Base-by-base conservation (phyloP, 2,329 filamentous ascomycete genomes). In the Sporothrix protearum region DNA sequence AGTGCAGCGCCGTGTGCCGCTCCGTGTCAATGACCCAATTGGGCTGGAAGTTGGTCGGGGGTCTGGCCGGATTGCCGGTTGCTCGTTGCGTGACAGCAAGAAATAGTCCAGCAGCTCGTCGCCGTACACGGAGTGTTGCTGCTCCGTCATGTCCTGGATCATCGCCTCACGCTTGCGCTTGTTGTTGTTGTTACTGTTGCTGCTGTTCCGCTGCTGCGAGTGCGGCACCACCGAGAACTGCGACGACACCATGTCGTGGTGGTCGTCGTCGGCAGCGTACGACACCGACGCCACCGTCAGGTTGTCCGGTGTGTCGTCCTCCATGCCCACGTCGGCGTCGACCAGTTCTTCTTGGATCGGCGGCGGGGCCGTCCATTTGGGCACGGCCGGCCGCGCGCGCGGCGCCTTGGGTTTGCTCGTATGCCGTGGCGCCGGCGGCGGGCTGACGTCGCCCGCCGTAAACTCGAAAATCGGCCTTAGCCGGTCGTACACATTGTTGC, bases 41-140 rank as follows among this genome's bases (percentile, higher is more conserved):
- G 6, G 96, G 90, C 78, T 97, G 91, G 77, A 97, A 97, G 78
- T 93, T 91, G 45, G 89, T 84, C 0, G 96, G 96, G 2, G 95
- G 94, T 73, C 89, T 1, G 94, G 94, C 70, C 85, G 89, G 76
- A 82, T 88, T 77, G 90, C 89, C 25, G 89, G 88, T 72, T 91
- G 90, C 80, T 94, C 91, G 73, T 92, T 91, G 75, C 93, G 91
- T 68, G 92, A 89, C 59, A 95, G 89, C 82, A 98, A 91, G 78
- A 98, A 99, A 82, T 98, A 99, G 80, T 99, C 96, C 47, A 99
- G 85, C 33, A 99, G 86, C 76, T 96, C 92, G 75, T 99, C 96
- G 19, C 94, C 93, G 81, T 97, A 99, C 30, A 97, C 85, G 36
- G 92, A 91, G 79, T 98, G 94, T 76, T 96, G 91, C 78, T 94